Conservation (phyloP, 225 moss, liverwort and hornwort species). For the Physcomitrium patens region DNA sequence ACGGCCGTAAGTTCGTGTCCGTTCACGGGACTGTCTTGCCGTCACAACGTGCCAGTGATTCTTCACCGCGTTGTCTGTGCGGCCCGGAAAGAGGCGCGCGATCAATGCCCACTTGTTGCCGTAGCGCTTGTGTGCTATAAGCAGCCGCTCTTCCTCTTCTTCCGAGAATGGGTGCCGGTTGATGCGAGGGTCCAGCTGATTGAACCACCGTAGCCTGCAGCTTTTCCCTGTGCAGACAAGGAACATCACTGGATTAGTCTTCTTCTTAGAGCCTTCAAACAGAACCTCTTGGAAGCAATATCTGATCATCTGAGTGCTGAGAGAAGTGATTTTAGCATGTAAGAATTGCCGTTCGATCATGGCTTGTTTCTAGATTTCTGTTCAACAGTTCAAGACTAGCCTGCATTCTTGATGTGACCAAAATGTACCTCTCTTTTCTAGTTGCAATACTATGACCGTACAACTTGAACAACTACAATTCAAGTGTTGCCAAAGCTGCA, state of each 20-base stretch:
- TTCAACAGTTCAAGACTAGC: no score
- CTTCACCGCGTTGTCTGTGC: slow-evolving; percentile 92
- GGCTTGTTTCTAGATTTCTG: no score
- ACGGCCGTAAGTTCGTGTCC: slow-evolving; percentile 70
- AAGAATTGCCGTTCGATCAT: no score
- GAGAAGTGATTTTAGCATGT: no score
- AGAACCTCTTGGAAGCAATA: no score
- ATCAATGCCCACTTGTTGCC: slow-evolving; percentile 98
- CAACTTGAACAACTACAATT: no score
- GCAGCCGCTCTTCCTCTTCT: slow-evolving; percentile 81
- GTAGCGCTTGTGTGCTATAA: slow-evolving; percentile 74
- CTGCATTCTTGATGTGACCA: no score
- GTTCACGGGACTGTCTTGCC: slow-evolving; percentile 76
- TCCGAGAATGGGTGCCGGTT: slow-evolving; percentile 82
- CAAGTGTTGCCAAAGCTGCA: neutral
- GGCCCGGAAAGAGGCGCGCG: slow-evolving; percentile 84
- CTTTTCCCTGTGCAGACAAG: slow-evolving; percentile 68
- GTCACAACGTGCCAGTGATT: slow-evolving; percentile 92
- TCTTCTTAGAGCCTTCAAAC: no score
- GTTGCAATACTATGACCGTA: no score
- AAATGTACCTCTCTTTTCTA: no score
- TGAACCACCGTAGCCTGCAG: slow-evolving; percentile 91
- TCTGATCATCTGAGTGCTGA: no score
- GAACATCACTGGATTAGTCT: neutral
- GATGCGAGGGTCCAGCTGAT: slow-evolving; percentile 85